Base-by-base conservation (phyloP, 225 moss, liverwort and hornwort genomes). In the Anthoceros angustus region DNA sequence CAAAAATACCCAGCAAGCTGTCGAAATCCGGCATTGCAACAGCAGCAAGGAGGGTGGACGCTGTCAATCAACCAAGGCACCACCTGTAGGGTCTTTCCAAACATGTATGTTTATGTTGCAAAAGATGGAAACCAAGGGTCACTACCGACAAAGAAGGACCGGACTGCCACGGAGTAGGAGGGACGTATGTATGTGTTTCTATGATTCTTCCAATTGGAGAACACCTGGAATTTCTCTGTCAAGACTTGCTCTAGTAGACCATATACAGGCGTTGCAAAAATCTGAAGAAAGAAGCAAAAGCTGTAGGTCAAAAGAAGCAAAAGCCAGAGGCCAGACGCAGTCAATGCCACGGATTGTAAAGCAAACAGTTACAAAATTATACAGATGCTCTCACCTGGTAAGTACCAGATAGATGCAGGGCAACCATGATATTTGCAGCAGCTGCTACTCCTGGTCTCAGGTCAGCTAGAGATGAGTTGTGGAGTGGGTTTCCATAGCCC, bases 331-430 rank as follows among this genome's bases (percentile, higher is more conserved):
- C 12, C 11, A 16, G 45, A 16, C 45, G 16, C 45, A 46, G 5
- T 11, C 11, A 46, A 46, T 46, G 6, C 16, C 45, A 2, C 45
- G 45, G 45, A 11, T 46, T 11, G 16, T 16, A 11, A 46, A 16
- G 16, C 12, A 46, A 46, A 46, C 45, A 2, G n/a, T 2, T 11
- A 16, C 45, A 16, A 46, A 0, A 5, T 32, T 46, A 46, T 46
- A 5, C 45, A 46, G 45, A 16, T 11, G 55, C 16, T 8, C 63
- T 20, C 40, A 77, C 77, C 67, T 77, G 71, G 16, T 78, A 78
- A 62, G 71, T 74, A 14, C 79, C 79, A 7, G 62, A 70, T 7
- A 79, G 72, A 25, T 79, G 79, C 41, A 79, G 55, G 5, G 73
- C 72, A 15, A 79, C 76, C 73, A 79, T 70, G 7, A 79, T 21